These are phyloP conservation scores for Pyrenophora teres DNA, from an alignment of 2,329 filamentous ascomycete genomes.

Conservation along the genomic window DNA sequence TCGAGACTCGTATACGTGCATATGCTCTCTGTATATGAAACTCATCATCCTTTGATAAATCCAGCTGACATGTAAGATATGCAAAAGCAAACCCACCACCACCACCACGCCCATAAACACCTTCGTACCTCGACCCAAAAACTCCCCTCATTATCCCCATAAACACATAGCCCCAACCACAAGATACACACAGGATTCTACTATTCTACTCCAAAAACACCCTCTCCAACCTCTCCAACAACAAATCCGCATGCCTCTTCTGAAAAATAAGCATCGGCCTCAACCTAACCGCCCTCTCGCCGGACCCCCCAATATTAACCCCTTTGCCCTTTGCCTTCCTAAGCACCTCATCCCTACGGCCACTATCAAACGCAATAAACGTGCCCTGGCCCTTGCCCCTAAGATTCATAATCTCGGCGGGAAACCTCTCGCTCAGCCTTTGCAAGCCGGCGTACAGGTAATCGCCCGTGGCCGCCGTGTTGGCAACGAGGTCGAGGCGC, in stretches of 20 bases:
- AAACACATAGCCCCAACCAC: too few species aligned
- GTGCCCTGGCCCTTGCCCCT: conserved; percentile 87
- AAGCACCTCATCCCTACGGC: conserved; percentile 77
- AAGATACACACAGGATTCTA: too few species aligned
- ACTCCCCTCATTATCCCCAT: too few species aligned
- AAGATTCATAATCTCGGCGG: conserved; percentile 78
- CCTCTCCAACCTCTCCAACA: conserved; percentile 79
- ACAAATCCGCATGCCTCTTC: conserved; percentile 84
- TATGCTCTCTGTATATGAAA: too few species aligned
- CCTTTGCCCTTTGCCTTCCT: conserved; percentile 77
- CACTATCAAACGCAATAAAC: conserved; percentile 90
- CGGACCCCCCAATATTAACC: conserved; percentile 86
- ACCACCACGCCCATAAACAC: too few species aligned
- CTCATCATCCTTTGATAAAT: too few species aligned
- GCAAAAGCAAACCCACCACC: too few species aligned
- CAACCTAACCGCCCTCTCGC: conserved; percentile 74
- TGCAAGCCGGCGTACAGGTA: conserved; percentile 77
- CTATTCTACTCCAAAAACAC: conserved; percentile 56
- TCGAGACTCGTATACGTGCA: too few species aligned
- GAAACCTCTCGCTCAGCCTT: conserved; percentile 70
- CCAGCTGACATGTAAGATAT: too few species aligned
- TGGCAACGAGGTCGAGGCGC: conserved; percentile 73
- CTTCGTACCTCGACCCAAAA: too few species aligned
- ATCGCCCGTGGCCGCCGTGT: conserved; percentile 77
- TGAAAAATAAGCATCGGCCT: conserved; percentile 93